Evolutionary conservation across 2,329 filamentous ascomycete genomes (phyloP).

Genomic region (Samsoniella hepiali): DNA sequence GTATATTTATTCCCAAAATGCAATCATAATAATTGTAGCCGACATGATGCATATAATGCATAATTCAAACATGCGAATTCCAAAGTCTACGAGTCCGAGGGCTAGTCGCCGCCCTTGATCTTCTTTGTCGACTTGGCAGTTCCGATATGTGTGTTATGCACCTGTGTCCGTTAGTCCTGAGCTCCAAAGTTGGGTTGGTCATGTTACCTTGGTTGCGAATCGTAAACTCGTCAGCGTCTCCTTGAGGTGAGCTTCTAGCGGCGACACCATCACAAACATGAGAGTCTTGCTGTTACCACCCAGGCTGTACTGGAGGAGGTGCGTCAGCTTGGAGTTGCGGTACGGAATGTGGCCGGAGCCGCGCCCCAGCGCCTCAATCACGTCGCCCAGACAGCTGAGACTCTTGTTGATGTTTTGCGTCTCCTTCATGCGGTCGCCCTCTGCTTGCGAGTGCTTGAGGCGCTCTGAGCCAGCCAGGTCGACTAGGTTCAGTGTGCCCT

Average conservation of each 20-base stretch:
- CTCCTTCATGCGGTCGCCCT: constrained; percentile 84
- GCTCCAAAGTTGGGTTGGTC: neutral
- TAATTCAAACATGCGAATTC: neutral
- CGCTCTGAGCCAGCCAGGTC: constrained; percentile 93
- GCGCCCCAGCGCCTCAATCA: constrained; percentile 87
- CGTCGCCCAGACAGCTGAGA: constrained; percentile 85
- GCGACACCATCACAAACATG: constrained; percentile 99
- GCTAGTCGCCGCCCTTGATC: constrained; percentile 40
- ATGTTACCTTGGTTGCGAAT: constrained; percentile 83
- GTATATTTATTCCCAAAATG: constrained; percentile 15
- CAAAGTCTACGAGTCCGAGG: neutral
- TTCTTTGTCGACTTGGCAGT: constrained; percentile 76
- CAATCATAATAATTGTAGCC: neutral
- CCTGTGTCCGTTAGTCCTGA: constrained; percentile 39
- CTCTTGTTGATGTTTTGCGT: constrained; percentile 98
- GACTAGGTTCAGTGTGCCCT: constrained; percentile 92
- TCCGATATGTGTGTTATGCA: constrained; percentile 88
- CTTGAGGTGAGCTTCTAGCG: constrained; percentile 81
- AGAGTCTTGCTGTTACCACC: constrained; percentile 96
- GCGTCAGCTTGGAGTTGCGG: constrained; percentile 94
- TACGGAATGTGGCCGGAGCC: constrained; percentile 87
- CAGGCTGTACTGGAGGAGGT: constrained; percentile 88
- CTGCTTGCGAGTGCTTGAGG: constrained; percentile 79
- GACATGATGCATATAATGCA: constrained; percentile 5
- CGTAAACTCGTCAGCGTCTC: constrained; percentile 93